phyloP scores from a whole-genome alignment of 176 grass and related monocot species.

The Rhynchospora breviuscula region DNA sequence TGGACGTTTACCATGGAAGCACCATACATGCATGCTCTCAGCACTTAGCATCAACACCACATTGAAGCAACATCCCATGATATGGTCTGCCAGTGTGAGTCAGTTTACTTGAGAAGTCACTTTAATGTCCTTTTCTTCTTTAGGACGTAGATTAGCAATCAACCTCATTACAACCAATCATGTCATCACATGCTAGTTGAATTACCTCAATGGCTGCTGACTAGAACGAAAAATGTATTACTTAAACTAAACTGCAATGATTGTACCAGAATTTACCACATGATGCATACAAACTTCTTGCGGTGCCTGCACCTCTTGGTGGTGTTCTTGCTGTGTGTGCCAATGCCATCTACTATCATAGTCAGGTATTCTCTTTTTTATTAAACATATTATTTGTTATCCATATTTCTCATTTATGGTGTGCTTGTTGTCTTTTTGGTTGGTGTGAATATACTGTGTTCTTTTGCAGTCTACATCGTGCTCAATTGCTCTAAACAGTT shows the following conservation, averaged over 20 bases:
- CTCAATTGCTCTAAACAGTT: slow-evolving; percentile 85
- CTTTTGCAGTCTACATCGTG: slow-evolving; percentile 76
- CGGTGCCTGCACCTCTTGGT: slow-evolving; percentile 84
- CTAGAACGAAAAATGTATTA: neutral
- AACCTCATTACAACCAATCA: neutral
- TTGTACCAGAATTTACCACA: slow-evolving; percentile 66
- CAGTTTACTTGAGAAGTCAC: neutral
- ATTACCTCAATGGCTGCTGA: neutral
- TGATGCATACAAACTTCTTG: slow-evolving; percentile 89
- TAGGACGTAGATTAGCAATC: neutral
- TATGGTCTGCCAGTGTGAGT: slow-evolving; percentile 96
- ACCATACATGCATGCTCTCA: slow-evolving; percentile 85
- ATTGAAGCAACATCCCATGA: slow-evolving; percentile 86
- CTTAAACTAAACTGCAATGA: neutral
- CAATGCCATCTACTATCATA: slow-evolving; percentile 88
- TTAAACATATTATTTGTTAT: neutral
- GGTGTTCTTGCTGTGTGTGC: slow-evolving; percentile 88
- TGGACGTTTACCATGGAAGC: slow-evolving; percentile 85
- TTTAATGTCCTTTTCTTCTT: slow-evolving; percentile 21
- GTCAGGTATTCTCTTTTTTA: slow-evolving; percentile 56
- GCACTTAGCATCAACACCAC: slow-evolving; percentile 93
- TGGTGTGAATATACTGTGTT: slow-evolving; percentile 14
- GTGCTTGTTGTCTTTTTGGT: neutral
- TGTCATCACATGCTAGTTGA: neutral
- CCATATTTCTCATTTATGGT: slow-evolving; percentile 22